Conservation (phyloP, 306 rosid genomes). For the Begonia masoniana region DNA sequence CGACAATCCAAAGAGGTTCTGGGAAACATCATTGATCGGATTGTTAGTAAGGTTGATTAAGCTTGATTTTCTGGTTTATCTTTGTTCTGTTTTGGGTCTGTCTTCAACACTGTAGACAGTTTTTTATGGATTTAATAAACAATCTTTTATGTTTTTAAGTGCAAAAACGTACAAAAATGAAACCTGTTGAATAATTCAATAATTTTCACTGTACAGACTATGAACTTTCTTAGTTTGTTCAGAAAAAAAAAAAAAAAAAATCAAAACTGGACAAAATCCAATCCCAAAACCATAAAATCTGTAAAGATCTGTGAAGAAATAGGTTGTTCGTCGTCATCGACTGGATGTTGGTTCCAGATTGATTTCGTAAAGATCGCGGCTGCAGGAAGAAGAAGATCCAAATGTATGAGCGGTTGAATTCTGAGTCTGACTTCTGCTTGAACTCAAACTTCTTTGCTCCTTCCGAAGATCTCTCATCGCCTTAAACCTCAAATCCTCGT, state of each 20-base stretch:
- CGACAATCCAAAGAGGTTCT: constrained; percentile 23
- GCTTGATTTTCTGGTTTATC: background rate
- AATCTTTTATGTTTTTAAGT: too few relatives aligned
- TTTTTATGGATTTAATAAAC: too few relatives aligned
- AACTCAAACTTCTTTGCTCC: constrained; percentile 18
- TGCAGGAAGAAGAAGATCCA: constrained; percentile 22
- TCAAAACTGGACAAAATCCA: too few relatives aligned
- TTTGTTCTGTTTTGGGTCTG: background rate
- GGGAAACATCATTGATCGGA: constrained; percentile 17
- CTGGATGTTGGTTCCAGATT: constrained; percentile 12
- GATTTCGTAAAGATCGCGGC: constrained; percentile 15
- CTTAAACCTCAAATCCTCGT: constrained; percentile 56
- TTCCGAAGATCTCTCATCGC: constrained; percentile 55
- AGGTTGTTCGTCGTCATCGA: background rate
- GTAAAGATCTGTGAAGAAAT: too few relatives aligned
- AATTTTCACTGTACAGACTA: background rate
- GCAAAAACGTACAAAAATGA: too few relatives aligned
- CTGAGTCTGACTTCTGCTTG: constrained; percentile 23
- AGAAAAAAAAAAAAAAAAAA: too few relatives aligned
- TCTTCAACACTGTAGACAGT: too few relatives aligned
- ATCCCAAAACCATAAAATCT: too few relatives aligned
- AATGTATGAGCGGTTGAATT: constrained; percentile 25
- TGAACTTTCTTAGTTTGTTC: too few relatives aligned
- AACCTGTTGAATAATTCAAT: background rate
- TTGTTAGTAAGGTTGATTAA: constrained; percentile 8